Percentiles rank a stretch among this genome's conserved stretches.
Conservation (phyloP, 371 early-diverging fungal genomes). For the Mortierella sp. region DNA sequence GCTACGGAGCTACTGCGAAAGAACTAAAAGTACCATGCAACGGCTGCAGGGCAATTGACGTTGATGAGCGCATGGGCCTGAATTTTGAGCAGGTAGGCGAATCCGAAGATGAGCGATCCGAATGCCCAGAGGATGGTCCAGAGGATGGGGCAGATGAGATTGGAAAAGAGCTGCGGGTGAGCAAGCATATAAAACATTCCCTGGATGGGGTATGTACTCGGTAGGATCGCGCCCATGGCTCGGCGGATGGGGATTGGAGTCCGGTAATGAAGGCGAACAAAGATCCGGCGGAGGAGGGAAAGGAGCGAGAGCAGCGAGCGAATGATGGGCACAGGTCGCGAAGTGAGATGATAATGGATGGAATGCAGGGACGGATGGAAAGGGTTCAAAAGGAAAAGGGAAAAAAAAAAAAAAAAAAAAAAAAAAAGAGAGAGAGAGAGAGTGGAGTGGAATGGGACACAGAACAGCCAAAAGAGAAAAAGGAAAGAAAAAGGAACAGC, state of each 20-base stretch:
- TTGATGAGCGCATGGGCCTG: conserved; percentile 65
- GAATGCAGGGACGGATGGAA: too few relatives aligned
- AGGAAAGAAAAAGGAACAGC: too few relatives aligned
- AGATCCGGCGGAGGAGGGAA: too few relatives aligned
- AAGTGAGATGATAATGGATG: too few relatives aligned
- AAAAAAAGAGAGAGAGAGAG: too few relatives aligned
- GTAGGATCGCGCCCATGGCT: conserved; percentile 18
- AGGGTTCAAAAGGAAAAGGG: too few relatives aligned
- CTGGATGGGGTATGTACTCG: conserved; percentile 56
- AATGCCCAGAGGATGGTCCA: conserved; percentile 20
- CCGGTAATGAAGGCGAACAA: too few relatives aligned
- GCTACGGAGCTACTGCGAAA: background rate
- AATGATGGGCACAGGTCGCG: too few relatives aligned
- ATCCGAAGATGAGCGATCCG: conserved; percentile 23
- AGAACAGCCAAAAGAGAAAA: too few relatives aligned
- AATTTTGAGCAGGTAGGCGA: conserved; percentile 32
- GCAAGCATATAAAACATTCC: conserved; percentile 57
- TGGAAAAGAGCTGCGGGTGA: conserved; percentile 53
- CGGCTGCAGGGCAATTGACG: conserved; percentile 59
- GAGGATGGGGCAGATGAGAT: conserved; percentile 27
- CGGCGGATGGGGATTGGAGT: background rate
- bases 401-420: too few relatives aligned
- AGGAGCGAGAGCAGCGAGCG: too few relatives aligned
- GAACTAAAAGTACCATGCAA: conserved; percentile 55
- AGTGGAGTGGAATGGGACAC: too few relatives aligned